A percentile compares a stretch with the other conserved stretches of the same genome.
Evolutionary conservation across 306 rosid genomes (phyloP).

Genomic region (Elaeagnus macrophylla): DNA sequence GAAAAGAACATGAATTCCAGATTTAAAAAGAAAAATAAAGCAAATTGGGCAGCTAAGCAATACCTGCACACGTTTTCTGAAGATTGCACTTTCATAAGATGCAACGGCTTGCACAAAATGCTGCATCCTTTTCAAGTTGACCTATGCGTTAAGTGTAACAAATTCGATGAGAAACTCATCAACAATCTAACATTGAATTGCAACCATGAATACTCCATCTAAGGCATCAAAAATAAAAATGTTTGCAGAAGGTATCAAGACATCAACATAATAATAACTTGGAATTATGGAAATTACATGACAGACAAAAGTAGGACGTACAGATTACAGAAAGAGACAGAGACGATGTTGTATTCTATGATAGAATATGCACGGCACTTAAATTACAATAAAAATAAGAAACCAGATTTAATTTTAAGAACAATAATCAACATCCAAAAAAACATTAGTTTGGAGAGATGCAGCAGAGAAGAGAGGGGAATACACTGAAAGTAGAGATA

Average conservation of each 20-base stretch:
- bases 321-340: no score
- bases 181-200: background rate
- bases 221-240: no score
- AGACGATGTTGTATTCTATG: no score
- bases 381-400: background rate
- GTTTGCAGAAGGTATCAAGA: no score
- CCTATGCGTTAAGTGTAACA: conserved; percentile 7
- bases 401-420: background rate
- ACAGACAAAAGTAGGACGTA: background rate
- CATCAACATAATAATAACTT: no score
- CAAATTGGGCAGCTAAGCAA: background rate
- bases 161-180: background rate
- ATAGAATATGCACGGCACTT: background rate
- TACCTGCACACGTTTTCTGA: conserved; percentile 17
- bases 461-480: no score
- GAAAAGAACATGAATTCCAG: background rate
- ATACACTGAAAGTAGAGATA: no score
- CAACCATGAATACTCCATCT: no score
- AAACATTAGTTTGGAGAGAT: no score
- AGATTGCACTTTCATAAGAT: conserved; percentile 16
- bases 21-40: background rate
- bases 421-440: no score
- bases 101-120: conserved; percentile 10
- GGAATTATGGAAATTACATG: background rate
- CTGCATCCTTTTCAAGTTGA: conserved; percentile 16